Evolutionary conservation across 768 basidiomycete genomes (phyloP).

Genomic region (Podaxis sp.): DNA sequence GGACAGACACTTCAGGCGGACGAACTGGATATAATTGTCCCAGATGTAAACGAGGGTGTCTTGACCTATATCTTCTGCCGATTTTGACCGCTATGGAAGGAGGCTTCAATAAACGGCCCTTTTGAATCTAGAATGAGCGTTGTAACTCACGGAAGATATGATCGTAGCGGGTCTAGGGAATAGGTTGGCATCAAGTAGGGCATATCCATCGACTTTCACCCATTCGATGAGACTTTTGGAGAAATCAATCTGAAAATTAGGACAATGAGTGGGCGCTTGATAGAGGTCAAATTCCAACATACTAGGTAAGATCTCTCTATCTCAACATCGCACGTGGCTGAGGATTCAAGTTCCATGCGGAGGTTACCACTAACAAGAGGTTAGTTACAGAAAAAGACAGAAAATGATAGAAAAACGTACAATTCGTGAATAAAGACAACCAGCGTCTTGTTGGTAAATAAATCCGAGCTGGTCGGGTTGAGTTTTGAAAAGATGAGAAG

Average conservation of each 20-base stretch:
- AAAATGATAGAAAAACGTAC: slow-evolving; percentile 46
- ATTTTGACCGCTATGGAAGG: slow-evolving; percentile 37
- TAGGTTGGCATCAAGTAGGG: slow-evolving; percentile 86
- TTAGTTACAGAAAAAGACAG: not conserved
- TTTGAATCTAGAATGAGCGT: not conserved
- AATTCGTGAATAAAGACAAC: slow-evolving; percentile 95
- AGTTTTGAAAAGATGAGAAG: slow-evolving; percentile 3
- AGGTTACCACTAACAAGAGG: slow-evolving; percentile 76
- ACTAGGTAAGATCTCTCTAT: slow-evolving; percentile 87
- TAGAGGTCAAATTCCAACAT: slow-evolving; percentile 16
- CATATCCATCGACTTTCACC: slow-evolving; percentile 65
- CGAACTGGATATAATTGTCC: slow-evolving; percentile 93
- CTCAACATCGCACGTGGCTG: slow-evolving; percentile 68
- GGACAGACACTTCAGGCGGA: not conserved
- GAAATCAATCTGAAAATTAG: slow-evolving; percentile 72
- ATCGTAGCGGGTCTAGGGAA: slow-evolving; percentile 53
- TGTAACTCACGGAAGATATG: not conserved
- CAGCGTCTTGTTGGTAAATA: slow-evolving; percentile 75
- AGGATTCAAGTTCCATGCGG: slow-evolving; percentile 77
- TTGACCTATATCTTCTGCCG: slow-evolving; percentile 43
- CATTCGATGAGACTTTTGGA: slow-evolving; percentile 79
- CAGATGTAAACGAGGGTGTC: slow-evolving; percentile 83
- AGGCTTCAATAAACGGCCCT: not conserved
- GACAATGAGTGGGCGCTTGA: slow-evolving; percentile 7
- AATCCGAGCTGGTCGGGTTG: slow-evolving; percentile 54